Conservation (phyloP, 139 green algal species). For the Chlamydomonas sp. region DNA sequence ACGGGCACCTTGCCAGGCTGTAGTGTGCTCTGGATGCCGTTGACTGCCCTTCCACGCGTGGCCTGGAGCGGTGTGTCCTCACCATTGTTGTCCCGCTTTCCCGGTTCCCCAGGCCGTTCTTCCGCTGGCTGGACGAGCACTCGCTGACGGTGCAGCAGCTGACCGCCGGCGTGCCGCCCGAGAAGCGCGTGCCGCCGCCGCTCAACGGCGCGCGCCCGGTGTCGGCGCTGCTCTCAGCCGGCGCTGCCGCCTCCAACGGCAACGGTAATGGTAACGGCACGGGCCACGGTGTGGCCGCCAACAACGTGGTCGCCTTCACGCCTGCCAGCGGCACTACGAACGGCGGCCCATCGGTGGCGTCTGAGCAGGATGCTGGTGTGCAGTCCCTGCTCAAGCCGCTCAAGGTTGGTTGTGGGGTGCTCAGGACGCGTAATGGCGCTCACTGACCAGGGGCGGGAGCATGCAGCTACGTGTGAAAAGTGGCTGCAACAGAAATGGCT, state of each 20-base stretch:
- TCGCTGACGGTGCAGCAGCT: conserved; percentile 75
- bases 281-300: not conserved
- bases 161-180: conserved; percentile 46
- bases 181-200: conserved; percentile 8
- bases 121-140: conserved; percentile 84
- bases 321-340: not conserved
- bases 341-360: not conserved
- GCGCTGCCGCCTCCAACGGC: conserved; percentile 54
- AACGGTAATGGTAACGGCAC: conserved; percentile 26
- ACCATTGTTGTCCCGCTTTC: too few species aligned
- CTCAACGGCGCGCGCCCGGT: conserved; percentile 10
- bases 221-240: conserved; percentile 3
- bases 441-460: too few species aligned
- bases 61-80: too few species aligned
- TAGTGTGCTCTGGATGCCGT: too few species aligned
- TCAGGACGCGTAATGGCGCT: too few species aligned
- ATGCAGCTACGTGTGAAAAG: too few species aligned
- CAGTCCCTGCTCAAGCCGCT: conserved; percentile 54
- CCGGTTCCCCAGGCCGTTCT: conserved; percentile 74
- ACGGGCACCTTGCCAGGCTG: not conserved
- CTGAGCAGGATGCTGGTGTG: conserved; percentile 19
- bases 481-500: not conserved
- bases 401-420: conserved; percentile 62
- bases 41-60: too few species aligned
- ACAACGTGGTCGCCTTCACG: conserved; percentile 29